Base-by-base conservation (phyloP, 75 land plant species). In the Pinus taeda region DNA sequence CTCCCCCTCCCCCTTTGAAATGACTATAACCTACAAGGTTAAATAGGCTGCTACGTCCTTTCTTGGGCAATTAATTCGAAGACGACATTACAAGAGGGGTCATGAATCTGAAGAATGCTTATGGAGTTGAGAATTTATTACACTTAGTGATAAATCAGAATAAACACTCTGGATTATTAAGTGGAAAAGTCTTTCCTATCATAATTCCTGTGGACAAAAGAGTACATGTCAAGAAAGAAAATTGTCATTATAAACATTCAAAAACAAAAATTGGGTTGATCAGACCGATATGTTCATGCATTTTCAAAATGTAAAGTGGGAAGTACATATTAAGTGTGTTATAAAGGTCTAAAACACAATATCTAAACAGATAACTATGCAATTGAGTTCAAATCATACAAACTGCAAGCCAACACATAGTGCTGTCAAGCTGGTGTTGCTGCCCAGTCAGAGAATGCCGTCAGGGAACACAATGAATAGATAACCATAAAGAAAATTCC, bases 201-300 rank as follows among this genome's bases (percentile, higher is more conserved):
- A 49, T 49, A 8, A 8, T 8, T 49, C 53, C 11, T 49, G 11
- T 2, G 11, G 53, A 49, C 53, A 49, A 39, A 39, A 49, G 9
- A 49, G 11, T 9, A 9, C 12, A 11, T 9, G 55, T 49, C 55
- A 49, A 49, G 55, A 49, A 49, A 49, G 53, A 9, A 49, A 49
- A 49, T 49, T 11, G 55, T 49, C 55, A 92, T 88, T 74, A 87
- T 96, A 1, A 6, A 42, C n/a, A 67, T 29, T 18, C 45, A 39
- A 18, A 30, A 17, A 67, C 6, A 29, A 42, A 18, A 18, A 18
- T 22, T 18, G 45, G 71, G 8, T 45, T 37, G 7, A 17, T 15
- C 11, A 3, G 15, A 37, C 11, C 6, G 26, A 3, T 37, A 20
- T 74, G 5, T 57, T 5, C 21, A 57, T 55, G 17, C 29, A 24